Percentiles rank a stretch among this genome's conserved stretches.
Conservation (phyloP, 345 rosid species). For the Pistacia atlantica region DNA sequence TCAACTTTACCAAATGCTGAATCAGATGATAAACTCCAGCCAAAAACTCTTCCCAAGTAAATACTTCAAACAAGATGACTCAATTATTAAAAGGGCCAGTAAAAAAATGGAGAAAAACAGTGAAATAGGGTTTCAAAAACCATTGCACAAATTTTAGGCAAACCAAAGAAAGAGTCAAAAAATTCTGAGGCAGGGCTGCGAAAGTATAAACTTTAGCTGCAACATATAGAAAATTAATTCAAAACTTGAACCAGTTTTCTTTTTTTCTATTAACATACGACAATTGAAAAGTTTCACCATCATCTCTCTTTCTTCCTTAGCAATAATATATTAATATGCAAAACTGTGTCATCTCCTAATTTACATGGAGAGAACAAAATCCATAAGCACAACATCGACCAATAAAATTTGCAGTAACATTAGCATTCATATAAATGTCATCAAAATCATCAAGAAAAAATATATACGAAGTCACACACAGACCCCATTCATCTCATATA, state of each 20-base stretch:
- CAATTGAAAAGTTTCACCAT: not conserved
- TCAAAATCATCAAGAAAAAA: not conserved
- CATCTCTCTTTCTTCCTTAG: too few species aligned
- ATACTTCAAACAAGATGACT: not conserved
- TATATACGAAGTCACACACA: not conserved
- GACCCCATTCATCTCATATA: not conserved
- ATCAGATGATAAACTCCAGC: not conserved
- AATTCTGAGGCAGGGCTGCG: not conserved
- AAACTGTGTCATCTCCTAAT: not conserved
- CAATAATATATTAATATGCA: too few species aligned
- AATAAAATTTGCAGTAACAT: not conserved
- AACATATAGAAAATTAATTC: not conserved
- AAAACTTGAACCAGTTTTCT: not conserved
- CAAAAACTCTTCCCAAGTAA: not conserved
- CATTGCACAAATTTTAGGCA: not conserved
- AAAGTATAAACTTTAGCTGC: not conserved
- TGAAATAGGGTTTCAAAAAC: not conserved
- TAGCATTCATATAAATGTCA: not conserved
- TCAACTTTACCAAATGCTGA: not conserved
- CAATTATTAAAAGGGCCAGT: too few species aligned
- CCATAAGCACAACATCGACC: not conserved
- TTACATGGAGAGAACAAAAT: not conserved
- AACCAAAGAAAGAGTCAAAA: not conserved
- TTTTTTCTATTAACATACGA: not conserved
- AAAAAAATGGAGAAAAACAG: not conserved